Base-by-base conservation (phyloP, 2,329 filamentous ascomycete species). In the Pyrenophora graminea region DNA sequence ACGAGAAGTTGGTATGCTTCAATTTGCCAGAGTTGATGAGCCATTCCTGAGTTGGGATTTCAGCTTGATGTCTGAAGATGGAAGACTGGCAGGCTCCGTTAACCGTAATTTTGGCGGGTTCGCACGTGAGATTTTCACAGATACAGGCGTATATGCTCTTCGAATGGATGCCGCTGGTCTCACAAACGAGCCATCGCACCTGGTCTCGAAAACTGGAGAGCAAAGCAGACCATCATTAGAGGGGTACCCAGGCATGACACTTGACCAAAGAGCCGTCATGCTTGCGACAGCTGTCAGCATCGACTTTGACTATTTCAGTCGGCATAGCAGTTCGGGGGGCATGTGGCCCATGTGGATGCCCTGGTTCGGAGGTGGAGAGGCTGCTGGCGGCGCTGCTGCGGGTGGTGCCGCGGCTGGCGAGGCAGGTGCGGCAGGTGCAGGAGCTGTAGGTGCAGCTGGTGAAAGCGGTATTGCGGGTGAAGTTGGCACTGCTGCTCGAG, bases 271-370 rank as follows among this genome's bases (percentile, higher is more conserved):
- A 45, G 85, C 85, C 2, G 79, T 86, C 21, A 86, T 87, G 84
- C 77, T 87, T 7, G 84, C 85, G 8, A 85, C 84, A 0, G 85
- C 85, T 6, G 84, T 87, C 10, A 83, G 77, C 48, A 79, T 87
- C 39, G 85, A 87, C 62, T 87, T 86, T 53, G 85, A 87, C 64
- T 87, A 87, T 69, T 87, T 87, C 72, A 86, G 83, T 51, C 77
- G 83, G 2, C 82, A 86, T 55, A 84, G 81, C 45, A 68, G 74
- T 15, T 66, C 73, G 67, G 78, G 37, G 75, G 79, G 59, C 46
- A 63, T 73, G 53, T 66, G 63, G 59, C 69, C 69, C 33, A 77
- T 85, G 69, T 83, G 83, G 17, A 61, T 85, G 65, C 83, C 83
- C 0, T 63, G 85, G 42, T 61, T 67, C 15, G 60, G 60, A 3